Conservation (phyloP, 495 filamentous ascomycete genomes). For the Penicillium arizonense region DNA sequence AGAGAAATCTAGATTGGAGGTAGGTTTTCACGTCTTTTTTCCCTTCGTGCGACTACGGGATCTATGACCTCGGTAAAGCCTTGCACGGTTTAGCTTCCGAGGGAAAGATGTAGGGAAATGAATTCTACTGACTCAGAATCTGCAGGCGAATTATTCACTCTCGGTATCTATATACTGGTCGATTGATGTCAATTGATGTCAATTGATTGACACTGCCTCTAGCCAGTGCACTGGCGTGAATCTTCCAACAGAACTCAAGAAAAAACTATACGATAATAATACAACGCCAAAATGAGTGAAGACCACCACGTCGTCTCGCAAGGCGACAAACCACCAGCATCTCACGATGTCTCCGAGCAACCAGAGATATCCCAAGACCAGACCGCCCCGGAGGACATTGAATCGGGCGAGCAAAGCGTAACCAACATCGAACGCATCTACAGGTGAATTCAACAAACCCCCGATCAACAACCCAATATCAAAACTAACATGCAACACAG, state of each 20-base stretch:
- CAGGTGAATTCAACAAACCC: slow-evolving; percentile 19
- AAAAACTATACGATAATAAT: not conserved
- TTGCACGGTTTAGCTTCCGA: not conserved
- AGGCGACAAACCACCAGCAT: slow-evolving; percentile 17
- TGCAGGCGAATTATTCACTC: not conserved
- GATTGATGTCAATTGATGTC: not conserved
- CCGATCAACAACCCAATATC: not conserved
- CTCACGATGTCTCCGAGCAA: slow-evolving; percentile 28
- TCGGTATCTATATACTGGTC: not conserved
- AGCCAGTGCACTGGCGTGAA: not conserved
- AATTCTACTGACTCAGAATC: not conserved
- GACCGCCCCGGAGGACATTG: slow-evolving; percentile 18
- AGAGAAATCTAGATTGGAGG: not conserved
- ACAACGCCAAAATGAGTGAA: slow-evolving; percentile 14
- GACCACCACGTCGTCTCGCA: slow-evolving; percentile 5
- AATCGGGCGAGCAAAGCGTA: slow-evolving; percentile 28
- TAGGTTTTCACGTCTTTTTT: not conserved
- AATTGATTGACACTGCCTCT: not conserved
- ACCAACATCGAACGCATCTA: slow-evolving; percentile 44
- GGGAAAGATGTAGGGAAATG: not conserved
- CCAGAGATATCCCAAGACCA: slow-evolving; percentile 4
- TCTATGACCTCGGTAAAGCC: slow-evolving; percentile 4
- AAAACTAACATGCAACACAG: slow-evolving; percentile 17
- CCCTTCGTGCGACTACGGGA: not conserved
- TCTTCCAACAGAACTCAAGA: not conserved